Evolutionary conservation across 164 flowering plant genomes (phyloP).

Genomic region (Sextonia rubra): DNA sequence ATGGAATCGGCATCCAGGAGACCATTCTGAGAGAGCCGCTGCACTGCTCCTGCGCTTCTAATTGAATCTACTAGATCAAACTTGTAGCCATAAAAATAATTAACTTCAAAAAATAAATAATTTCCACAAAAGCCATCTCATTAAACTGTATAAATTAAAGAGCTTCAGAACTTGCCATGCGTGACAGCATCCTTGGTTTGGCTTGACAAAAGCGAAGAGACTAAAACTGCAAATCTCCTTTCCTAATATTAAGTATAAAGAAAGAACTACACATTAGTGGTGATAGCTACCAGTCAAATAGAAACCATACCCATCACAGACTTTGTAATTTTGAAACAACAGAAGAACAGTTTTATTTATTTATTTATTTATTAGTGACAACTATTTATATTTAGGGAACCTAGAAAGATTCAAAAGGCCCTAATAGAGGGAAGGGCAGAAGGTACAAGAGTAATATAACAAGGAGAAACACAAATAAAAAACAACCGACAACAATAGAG

Average conservation of each 20-base stretch:
- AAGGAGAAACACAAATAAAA: too few relatives aligned
- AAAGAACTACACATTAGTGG: background rate
- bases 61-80: slow-evolving; percentile 14
- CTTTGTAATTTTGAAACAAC: background rate
- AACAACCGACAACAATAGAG: too few relatives aligned
- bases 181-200: slow-evolving; percentile 94
- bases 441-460: too few relatives aligned
- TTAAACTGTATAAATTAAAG: background rate
- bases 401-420: too few relatives aligned
- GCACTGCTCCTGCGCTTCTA: slow-evolving; percentile 70
- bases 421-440: too few relatives aligned
- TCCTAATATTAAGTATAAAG: slow-evolving; percentile 46
- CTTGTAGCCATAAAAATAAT: background rate
- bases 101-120: background rate
- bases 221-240: slow-evolving; percentile 87
- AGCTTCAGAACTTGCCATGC: slow-evolving; percentile 65
- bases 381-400: too few relatives aligned
- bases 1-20: slow-evolving; percentile 72
- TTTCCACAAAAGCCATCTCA: background rate
- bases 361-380: too few relatives aligned
- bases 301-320: background rate
- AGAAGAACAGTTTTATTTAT: too few relatives aligned
- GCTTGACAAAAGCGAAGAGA: slow-evolving; percentile 91
- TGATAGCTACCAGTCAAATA: background rate
- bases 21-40: slow-evolving; percentile 69